Base-by-base conservation (phyloP, 805 yeast species). In the Grigorovia yakushimaensis region DNA sequence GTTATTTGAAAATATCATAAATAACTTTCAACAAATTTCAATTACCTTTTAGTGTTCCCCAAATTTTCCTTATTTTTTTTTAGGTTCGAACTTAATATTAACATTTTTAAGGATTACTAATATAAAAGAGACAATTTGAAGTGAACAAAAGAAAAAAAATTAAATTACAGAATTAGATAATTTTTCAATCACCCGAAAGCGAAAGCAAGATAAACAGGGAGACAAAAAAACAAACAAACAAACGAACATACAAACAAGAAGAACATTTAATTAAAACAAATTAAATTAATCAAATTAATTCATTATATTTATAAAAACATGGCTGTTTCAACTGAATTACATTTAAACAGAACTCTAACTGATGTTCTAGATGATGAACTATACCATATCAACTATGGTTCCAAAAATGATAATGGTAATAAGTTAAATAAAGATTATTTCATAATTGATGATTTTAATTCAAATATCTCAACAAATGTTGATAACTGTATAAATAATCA, bases 321-420 rank as follows among this genome's bases (percentile, higher is more conserved):
- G 8, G 54, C 55, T 58, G 51, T 57, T 9, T 51, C 57, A 17
- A 44, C 54, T 5, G 57, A 54, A 46, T 43, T 56, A 33, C 33
- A 51, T 42, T 42, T 55, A 20, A 59, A 56, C 20, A 58, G 67
- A 48, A 62, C 67, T 11, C 49, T 64, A 41, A 61, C 66, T n/a
- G 68, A 64, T 47, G 56, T 61, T 17, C 39, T 64, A 40, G 68
- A 64, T 42, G 68, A 64, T 44, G 67, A 64, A 49, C 39, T 64
- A 43, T 58, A 57, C 44, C 61, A 60, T 51, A 42, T 55, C 18
- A 51, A 49, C 35, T 37, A 43, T 20, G 44, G 42, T 35, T 2
- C 41, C 6, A 39, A 21, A 9, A 39, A 19, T 11, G 18, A 15
- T 13, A 39, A 19, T 23, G 13, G 18, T 21, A 22, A 15, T 15